Evolutionary conservation across 768 basidiomycete species (phyloP).

Genomic region (Leccinum sublutescens): DNA sequence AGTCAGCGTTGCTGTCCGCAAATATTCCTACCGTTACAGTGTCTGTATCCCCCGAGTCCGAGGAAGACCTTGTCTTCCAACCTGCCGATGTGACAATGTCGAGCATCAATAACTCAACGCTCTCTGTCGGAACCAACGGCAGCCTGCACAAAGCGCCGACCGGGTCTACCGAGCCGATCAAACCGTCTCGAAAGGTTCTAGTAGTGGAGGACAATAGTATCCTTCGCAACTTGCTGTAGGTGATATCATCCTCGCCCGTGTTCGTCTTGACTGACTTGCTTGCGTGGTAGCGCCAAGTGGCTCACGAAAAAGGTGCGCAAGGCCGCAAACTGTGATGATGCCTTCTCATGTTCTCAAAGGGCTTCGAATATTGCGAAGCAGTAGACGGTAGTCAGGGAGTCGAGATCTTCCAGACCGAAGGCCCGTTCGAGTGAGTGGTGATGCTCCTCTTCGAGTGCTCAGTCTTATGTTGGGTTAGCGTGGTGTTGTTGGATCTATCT

Average conservation of each 20-base stretch:
- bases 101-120: conserved; percentile 38
- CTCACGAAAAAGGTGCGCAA: conserved; percentile 50
- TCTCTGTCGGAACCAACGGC: conserved; percentile 58
- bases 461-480: conserved; percentile 41
- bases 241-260: conserved; percentile 13
- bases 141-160: conserved; percentile 69
- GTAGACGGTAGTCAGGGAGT: conserved; percentile 87
- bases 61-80: conserved; percentile 30
- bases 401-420: conserved; percentile 62
- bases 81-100: conserved; percentile 7
- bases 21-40: conserved; percentile 10
- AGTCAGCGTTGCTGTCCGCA: conserved; percentile 10
- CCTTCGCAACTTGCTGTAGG: conserved; percentile 78
- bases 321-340: not conserved
- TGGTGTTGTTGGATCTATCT: conserved; percentile 84
- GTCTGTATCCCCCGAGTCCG: conserved; percentile 24
- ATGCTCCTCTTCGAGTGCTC: not conserved
- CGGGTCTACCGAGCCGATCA: conserved; percentile 45
- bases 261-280: conserved; percentile 10
- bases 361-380: conserved; percentile 75
- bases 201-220: conserved; percentile 92
- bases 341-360: conserved; percentile 36
- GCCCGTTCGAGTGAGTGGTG: conserved; percentile 79
- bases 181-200: conserved; percentile 58
- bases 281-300: conserved; percentile 53